Evolutionary conservation across 139 green algal genomes (phyloP).

Genomic region (Pseudopediastrum boryanum): DNA sequence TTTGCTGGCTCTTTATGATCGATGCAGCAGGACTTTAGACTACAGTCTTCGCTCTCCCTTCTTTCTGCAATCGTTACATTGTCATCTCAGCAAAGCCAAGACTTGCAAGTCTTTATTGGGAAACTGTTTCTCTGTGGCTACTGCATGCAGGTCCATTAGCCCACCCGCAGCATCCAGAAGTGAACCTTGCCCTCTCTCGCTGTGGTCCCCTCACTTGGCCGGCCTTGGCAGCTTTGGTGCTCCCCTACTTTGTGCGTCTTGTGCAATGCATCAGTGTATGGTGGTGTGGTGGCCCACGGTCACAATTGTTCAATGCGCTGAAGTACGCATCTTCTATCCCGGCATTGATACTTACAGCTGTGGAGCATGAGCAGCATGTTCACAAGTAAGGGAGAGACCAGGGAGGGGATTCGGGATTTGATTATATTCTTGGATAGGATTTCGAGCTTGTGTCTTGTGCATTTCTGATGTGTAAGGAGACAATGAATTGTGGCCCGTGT

Average conservation of each 20-base stretch:
- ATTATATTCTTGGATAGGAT: not conserved
- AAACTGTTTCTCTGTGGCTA: not conserved
- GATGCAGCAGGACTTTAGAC: not conserved
- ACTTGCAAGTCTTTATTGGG: too few relatives aligned
- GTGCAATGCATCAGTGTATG: slow-evolving; percentile 88
- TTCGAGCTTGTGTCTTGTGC: too few relatives aligned
- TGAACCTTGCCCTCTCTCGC: not conserved
- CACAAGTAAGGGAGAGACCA: not conserved
- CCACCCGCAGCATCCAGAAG: not conserved
- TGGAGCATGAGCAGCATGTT: slow-evolving; percentile 81
- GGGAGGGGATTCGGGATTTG: not conserved
- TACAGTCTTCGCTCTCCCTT: not conserved
- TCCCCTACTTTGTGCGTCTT: slow-evolving; percentile 88
- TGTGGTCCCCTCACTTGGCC: slow-evolving; percentile 29
- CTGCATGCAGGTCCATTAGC: slow-evolving; percentile 21
- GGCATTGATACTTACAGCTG: slow-evolving; percentile 81
- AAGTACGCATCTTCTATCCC: slow-evolving; percentile 97
- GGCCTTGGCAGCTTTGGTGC: slow-evolving; percentile 70
- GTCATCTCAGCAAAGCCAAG: not conserved
- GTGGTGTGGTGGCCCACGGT: not conserved
- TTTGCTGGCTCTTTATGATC: not conserved
- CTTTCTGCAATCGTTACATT: not conserved
- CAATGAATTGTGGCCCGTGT: not conserved
- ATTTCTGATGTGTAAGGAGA: not conserved
- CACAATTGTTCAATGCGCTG: slow-evolving; percentile 84